Evolutionary conservation across 805 yeast species (phyloP).

Genomic region (Kodamaea sagamina): DNA sequence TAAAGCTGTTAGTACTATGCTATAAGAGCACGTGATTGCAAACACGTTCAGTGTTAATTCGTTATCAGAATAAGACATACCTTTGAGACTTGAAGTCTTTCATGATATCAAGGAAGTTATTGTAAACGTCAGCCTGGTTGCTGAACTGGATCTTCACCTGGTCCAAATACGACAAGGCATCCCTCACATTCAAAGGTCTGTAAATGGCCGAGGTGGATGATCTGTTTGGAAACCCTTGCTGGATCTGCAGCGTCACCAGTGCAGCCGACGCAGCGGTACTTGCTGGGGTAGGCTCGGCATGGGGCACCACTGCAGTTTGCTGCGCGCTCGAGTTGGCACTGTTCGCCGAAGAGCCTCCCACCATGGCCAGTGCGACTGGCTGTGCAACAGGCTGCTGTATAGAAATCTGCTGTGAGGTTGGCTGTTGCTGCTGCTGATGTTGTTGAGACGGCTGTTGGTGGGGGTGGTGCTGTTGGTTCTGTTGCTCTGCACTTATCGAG

Average conservation of each 20-base stretch:
- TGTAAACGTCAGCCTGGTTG: conserved; percentile 92
- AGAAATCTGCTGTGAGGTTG: conserved; percentile 13
- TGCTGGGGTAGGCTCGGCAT: conserved; percentile 18
- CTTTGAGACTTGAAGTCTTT: conserved; percentile 93
- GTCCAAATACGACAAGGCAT: conserved; percentile 92
- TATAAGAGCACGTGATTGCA: background rate
- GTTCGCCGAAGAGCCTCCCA: background rate
- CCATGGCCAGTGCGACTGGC: conserved; percentile 16
- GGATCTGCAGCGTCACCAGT: conserved; percentile 16
- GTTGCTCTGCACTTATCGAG: conserved; percentile 24
- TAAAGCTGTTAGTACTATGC: conserved; percentile 18
- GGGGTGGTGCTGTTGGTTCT: conserved; percentile 18
- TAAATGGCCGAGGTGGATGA: conserved; percentile 49
- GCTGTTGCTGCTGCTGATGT: conserved; percentile 20
- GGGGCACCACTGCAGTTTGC: conserved; percentile 13
- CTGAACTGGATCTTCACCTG: conserved; percentile 93
- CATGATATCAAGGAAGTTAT: conserved; percentile 95
- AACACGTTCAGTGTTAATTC: too few relatives aligned
- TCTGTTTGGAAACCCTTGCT: conserved; percentile 42
- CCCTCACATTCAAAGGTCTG: conserved; percentile 90
- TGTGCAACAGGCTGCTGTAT: conserved; percentile 18
- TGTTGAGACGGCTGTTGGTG: conserved; percentile 17
- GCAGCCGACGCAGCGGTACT: conserved; percentile 21
- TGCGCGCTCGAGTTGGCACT: conserved; percentile 25
- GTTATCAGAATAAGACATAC: too few relatives aligned